Base-by-base conservation (phyloP, 345 rosid genomes). In the Cardamine resedifolia region DNA sequence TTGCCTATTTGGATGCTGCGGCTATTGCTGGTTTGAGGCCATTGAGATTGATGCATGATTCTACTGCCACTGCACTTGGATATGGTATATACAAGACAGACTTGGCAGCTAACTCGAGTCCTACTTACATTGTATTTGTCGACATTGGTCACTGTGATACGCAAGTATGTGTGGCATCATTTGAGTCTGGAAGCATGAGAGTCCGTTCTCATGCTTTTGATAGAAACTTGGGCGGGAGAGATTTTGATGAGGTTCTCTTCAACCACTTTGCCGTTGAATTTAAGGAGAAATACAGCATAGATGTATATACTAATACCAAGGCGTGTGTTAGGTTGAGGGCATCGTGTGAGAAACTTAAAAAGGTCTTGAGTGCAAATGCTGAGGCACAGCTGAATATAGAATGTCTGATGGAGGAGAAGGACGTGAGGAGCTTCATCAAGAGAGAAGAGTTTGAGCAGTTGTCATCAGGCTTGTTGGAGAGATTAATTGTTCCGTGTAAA, bases 401-500 rank as follows among this genome's bases (percentile, higher is more conserved):
- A 66, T 85, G 90, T 80, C 68, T 87, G 78, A 84, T 87, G 87
- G 84, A 85, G 34, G 92, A 86, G 81, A 86, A 84, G 76, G 90
- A 88, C 77, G 92, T 88, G 57, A 85, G 30, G 70, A 82, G 88
- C 55, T 85, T 75, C 71, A 84, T 88, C 71, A 88, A 82, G 81
- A 81, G 88, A 73, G 90, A 85, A 67, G 88, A 80, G 77, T 86
- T 88, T 77, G 90, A 86, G 81, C 24, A 71, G 31, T 60, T 85
- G 58, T 78, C 89, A 36, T 77, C 85, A 21, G 68, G 10, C 44
- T 67, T 87, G 74, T 64, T 86, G 78, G 84, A 86, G 59, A 85
- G 84, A 64, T 78, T 86, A 33, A 51, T 58, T 36, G 76, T 83
- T 53, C 87, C 87, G 27, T 83, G 86, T 79, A 70, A 79, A 39